Base-by-base conservation (phyloP, 176 grass and related monocot genomes). In the Secale cereale region DNA sequence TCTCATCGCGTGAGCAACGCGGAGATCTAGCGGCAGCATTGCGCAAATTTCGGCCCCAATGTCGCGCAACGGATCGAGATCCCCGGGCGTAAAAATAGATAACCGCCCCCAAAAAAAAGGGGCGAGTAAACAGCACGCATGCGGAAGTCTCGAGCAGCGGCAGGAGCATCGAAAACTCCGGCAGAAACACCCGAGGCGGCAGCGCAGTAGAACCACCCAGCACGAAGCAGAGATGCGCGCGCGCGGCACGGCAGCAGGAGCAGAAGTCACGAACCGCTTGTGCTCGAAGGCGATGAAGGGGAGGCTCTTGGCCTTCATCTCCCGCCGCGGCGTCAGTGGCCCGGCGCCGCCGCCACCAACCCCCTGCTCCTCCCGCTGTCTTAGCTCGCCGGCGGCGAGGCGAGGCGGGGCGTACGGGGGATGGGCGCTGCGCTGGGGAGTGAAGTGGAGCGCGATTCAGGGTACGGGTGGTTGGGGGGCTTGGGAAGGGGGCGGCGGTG, bases 301-400 rank as follows among this genome's bases (percentile, higher is more conserved):
- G 75, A 95, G 86, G 32, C 85, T 87, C 90, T 95, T 95, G 35
- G 87, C 87, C 85, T 92, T 95, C 93, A 95, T 95, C 88, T 90
- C 27, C 22, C 13, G 64, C 25, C 46, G 37, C 48, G 68, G 28
- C 78, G 70, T 22, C 78, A 70, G 67, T n/a, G n/a, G n/a, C n/a
- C n/a, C n/a, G 68, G 80, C 46, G 20, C 59, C 65, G 9, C 74
- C 22, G 0, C 61, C 2, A 14, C 13, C 43, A 10, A n/a, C 39
- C 17, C 10, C 16, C 29, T 28, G 30, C 2, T 19, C 31, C 22
- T 7, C 13, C 26, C 8, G 0, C 20, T 23, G 22, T 11, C 2
- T 3, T 46, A 10, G 25, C 48, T 39, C 60, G 14, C 30, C 88
- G 77, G 17, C 66, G 66, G 35, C 61, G 60, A 17, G 81, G 81